phyloP scores from a whole-genome alignment of 2,329 filamentous ascomycete species.

The Aspergillus phoenicis region DNA sequence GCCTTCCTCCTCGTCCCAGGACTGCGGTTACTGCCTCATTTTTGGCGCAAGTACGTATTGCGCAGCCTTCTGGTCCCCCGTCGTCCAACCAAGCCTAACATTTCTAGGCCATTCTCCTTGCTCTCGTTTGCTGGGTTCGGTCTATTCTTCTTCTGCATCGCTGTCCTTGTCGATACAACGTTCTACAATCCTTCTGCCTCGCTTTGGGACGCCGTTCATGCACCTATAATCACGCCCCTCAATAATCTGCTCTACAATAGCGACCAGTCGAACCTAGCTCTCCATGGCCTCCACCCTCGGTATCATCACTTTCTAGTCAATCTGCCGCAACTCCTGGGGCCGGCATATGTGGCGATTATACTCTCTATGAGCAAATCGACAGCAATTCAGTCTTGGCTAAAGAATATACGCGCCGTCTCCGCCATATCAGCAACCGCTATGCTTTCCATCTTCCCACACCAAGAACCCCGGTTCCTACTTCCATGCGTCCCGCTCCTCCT shows the following conservation, averaged over 20 bases:
- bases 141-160: slow-evolving; percentile 68
- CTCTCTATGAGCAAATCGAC: slow-evolving; percentile 51
- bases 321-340: slow-evolving; percentile 71
- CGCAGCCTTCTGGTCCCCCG: not conserved
- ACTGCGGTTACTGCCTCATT: slow-evolving; percentile 81
- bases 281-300: slow-evolving; percentile 76
- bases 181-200: slow-evolving; percentile 64
- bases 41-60: slow-evolving; percentile 70
- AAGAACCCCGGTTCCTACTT: slow-evolving; percentile 57
- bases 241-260: slow-evolving; percentile 80
- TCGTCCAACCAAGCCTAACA: slow-evolving; percentile 16
- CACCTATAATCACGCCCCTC: slow-evolving; percentile 71
- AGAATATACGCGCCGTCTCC: slow-evolving; percentile 46
- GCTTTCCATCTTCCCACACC: slow-evolving; percentile 52
- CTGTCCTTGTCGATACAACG: slow-evolving; percentile 78
- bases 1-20: slow-evolving; percentile 86
- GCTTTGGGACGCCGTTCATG: slow-evolving; percentile 47
- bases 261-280: slow-evolving; percentile 67
- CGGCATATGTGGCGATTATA: slow-evolving; percentile 60
- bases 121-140: slow-evolving; percentile 66
- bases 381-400: slow-evolving; percentile 34
- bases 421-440: slow-evolving; percentile 48
- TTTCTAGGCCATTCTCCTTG: slow-evolving; percentile 58
- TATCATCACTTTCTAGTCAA: slow-evolving; percentile 76
- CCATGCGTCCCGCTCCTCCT: slow-evolving; percentile 55